Evolutionary conservation across 2,329 filamentous ascomycete genomes (phyloP).

Genomic region (Scedosporium apiospermum): DNA sequence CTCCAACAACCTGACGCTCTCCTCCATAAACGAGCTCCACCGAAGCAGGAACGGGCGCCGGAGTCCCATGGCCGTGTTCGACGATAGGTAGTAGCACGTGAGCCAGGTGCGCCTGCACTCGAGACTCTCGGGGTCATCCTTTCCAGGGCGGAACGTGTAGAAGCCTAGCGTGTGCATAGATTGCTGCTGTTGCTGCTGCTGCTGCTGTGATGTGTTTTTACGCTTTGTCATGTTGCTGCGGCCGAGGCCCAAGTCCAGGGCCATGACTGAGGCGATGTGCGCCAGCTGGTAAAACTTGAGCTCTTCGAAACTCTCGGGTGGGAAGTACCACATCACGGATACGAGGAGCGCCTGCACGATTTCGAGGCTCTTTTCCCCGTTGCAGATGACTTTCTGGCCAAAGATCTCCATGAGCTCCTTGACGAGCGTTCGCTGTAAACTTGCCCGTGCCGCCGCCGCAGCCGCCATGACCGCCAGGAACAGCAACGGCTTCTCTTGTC

Average conservation of each 20-base stretch:
- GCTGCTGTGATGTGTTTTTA: constrained; percentile 22
- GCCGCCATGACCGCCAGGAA: constrained; percentile 64
- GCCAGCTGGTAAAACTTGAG: constrained; percentile 85
- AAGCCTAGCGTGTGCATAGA: background rate
- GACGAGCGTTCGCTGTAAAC: constrained; percentile 51
- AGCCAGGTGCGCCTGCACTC: constrained; percentile 51
- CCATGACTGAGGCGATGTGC: constrained; percentile 73
- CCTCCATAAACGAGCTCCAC: constrained; percentile 51
- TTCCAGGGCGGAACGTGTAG: background rate
- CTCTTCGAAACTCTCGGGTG: constrained; percentile 74
- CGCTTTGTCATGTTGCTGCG: constrained; percentile 26
- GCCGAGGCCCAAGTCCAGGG: constrained; percentile 72
- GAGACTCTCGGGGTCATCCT: constrained; percentile 37
- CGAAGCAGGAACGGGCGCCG: constrained; percentile 51
- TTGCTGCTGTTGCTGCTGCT: background rate
- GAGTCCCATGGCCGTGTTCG: constrained; percentile 51
- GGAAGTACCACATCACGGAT: constrained; percentile 74
- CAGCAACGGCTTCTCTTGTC: constrained; percentile 51
- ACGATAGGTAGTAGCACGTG: constrained; percentile 47
- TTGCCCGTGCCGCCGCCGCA: constrained; percentile 46
- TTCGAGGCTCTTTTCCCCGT: constrained; percentile 74
- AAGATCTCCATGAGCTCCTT: constrained; percentile 63
- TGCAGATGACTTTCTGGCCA: constrained; percentile 64
- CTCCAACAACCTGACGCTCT: constrained; percentile 47
- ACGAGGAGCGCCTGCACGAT: constrained; percentile 71